Conservation (phyloP, 2,329 filamentous ascomycete species). For the Colletotrichum sp. region DNA sequence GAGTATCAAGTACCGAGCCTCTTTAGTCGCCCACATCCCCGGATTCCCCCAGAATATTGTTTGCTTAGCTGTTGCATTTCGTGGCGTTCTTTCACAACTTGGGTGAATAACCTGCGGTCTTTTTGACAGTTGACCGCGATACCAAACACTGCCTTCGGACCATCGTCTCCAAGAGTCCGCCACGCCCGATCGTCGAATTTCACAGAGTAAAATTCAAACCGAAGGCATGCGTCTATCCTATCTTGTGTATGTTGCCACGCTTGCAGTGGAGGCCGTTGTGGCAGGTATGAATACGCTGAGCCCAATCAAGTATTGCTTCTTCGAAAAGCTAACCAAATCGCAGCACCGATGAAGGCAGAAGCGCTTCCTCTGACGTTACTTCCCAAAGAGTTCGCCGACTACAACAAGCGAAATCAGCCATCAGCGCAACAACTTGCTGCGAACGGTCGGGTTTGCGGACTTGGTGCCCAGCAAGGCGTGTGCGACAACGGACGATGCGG, state of each 20-base stretch:
- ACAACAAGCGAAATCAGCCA: not conserved
- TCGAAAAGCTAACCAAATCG: rapidly evolving
- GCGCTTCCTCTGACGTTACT: not conserved
- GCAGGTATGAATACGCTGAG: not conserved
- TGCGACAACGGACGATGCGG: slow-evolving; percentile 15
- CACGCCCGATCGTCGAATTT: not conserved
- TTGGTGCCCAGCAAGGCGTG: not conserved
- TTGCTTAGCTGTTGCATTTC: not conserved
- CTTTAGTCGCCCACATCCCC: not conserved
- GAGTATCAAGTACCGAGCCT: not conserved
- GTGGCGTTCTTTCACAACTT: not conserved
- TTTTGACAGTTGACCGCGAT: not conserved
- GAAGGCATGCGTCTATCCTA: not conserved
- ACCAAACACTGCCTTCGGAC: not conserved
- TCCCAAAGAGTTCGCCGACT: not conserved
- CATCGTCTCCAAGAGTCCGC: not conserved
- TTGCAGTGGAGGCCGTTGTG: not conserved
- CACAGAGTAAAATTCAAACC: not conserved
- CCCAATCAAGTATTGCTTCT: no score
- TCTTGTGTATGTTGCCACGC: not conserved
- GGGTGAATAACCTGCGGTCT: not conserved
- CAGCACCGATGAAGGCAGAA: not conserved
- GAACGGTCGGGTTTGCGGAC: not conserved
- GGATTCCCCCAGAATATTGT: not conserved
- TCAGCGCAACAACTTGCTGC: not conserved